Evolutionary conservation across 208 protist genomes (phyloP).

Genomic region (Wallacemonas sp.): DNA sequence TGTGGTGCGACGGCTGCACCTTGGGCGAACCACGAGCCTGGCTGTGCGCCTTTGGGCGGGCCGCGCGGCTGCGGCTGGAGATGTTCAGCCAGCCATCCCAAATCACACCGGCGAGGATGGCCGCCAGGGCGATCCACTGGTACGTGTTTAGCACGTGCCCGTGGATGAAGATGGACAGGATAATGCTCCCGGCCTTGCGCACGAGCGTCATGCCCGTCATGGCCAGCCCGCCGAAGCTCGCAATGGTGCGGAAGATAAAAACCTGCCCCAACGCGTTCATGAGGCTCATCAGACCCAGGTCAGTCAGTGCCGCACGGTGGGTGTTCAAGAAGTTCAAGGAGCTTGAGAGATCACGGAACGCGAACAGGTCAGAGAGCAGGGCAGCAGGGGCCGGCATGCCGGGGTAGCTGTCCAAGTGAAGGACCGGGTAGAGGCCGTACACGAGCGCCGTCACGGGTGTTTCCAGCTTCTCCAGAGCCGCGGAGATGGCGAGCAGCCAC

Average conservation of each 20-base stretch:
- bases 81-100: slow-evolving; percentile 55
- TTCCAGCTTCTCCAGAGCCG: slow-evolving; percentile 39
- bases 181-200: slow-evolving; percentile 77
- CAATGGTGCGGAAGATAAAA: slow-evolving; percentile 84
- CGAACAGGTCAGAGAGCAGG: slow-evolving; percentile 22
- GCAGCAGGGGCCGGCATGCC: not conserved
- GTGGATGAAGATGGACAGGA: slow-evolving; percentile 80
- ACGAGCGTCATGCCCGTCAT: slow-evolving; percentile 81
- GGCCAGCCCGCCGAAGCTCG: slow-evolving; percentile 75
- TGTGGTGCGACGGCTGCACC: too few species aligned
- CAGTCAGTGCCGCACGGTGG: slow-evolving; percentile 49
- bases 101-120: slow-evolving; percentile 60
- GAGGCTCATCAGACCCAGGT: slow-evolving; percentile 65
- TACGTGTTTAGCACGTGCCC: slow-evolving; percentile 44
- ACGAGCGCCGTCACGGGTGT: slow-evolving; percentile 18
- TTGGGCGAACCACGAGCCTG: too few species aligned
- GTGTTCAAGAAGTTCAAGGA: slow-evolving; percentile 53
- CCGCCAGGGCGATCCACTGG: slow-evolving; percentile 63
- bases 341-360: slow-evolving; percentile 56
- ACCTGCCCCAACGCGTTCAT: slow-evolving; percentile 76
- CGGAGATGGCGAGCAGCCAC: slow-evolving; percentile 36
- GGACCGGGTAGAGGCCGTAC: slow-evolving; percentile 10
- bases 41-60: not conserved
- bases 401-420: slow-evolving; percentile 7
- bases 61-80: slow-evolving; percentile 3